phyloP scores from a whole-genome alignment of 306 rosid genomes.

The Inga laurina region DNA sequence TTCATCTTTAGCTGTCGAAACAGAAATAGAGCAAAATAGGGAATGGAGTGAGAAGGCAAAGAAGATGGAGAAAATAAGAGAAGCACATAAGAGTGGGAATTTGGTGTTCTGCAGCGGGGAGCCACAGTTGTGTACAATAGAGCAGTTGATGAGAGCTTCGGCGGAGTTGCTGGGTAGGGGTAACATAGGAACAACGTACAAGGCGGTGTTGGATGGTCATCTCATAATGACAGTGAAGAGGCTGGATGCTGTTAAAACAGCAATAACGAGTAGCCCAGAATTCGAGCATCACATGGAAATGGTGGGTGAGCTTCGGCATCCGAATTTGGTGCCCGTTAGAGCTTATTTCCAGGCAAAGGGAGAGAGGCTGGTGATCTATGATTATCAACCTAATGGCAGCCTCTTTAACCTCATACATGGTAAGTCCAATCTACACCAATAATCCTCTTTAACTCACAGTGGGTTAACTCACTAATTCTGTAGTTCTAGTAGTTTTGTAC shows the following conservation, averaged over 20 bases:
- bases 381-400: conserved; percentile 91
- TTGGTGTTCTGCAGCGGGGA: conserved; percentile 77
- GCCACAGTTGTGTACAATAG: conserved; percentile 60
- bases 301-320: conserved; percentile 71
- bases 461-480: neutral
- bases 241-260: conserved; percentile 68
- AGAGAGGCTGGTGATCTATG: conserved; percentile 81
- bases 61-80: conserved; percentile 36
- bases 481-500: neutral
- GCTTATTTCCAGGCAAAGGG: conserved; percentile 93
- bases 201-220: conserved; percentile 78
- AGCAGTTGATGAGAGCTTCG: conserved; percentile 90
- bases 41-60: conserved; percentile 23
- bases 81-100: conserved; percentile 64
- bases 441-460: neutral
- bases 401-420: conserved; percentile 89
- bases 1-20: neutral
- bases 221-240: conserved; percentile 84
- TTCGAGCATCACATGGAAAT: conserved; percentile 74
- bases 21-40: neutral
- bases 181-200: conserved; percentile 78
- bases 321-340: conserved; percentile 76
- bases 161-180: conserved; percentile 95
- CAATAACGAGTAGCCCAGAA: conserved; percentile 46
- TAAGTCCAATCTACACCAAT: conserved; percentile 31